Evolutionary conservation across 768 basidiomycete species (phyloP), one percentile per base, ranked within the genome.

Genomic region (Kwoniella sp.): DNA sequence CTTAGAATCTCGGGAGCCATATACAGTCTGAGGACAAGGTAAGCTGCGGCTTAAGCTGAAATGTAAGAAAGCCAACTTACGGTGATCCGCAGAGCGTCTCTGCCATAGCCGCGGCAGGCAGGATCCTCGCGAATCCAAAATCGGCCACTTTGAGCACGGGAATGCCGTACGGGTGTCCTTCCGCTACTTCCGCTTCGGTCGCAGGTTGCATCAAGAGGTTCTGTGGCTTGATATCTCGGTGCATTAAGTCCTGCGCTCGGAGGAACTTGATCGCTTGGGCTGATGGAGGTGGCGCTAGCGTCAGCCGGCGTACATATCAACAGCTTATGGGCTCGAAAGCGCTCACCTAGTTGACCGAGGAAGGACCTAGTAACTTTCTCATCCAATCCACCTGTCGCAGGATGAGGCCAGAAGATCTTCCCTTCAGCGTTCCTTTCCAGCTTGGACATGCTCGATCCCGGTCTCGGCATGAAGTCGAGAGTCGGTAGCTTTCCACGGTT

Each of bases 1-100:
- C 91, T 87, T 12, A 99, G 82, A 72, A 99, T 98, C 81, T 99
- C 96, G 0, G 96, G 96, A 0, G 96, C 96, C 96, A 98, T 99
- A 82, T 99, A 99, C 29, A 99, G 81, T 52, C 92, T 93, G 44
- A 22, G 5, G 33, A 33, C 33, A 15, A 22, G 30, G 8, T 44
- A 3, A 44, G 40, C 40, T 44, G 10, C 7, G 10, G 17, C 8
- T 9, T 17, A 25, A 51, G 4, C 25, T 19, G 15, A 13, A 10
- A 49, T 54, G 17, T 44, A 19, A 15, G 8, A 19, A 60, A 30
- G 22, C 22, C 12, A 33, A 85, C 91, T 81, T 77, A 94, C 88
- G 95, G 96, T 13, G 93, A 96, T 2, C 96, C 95, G 78, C 96
- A 99, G 1, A 99, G 83, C 4, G 96, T 99, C 81, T 98, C 96